Evolutionary conservation across 305 asterid genomes (phyloP).

Genomic region (Stenogyne calaminthoides): DNA sequence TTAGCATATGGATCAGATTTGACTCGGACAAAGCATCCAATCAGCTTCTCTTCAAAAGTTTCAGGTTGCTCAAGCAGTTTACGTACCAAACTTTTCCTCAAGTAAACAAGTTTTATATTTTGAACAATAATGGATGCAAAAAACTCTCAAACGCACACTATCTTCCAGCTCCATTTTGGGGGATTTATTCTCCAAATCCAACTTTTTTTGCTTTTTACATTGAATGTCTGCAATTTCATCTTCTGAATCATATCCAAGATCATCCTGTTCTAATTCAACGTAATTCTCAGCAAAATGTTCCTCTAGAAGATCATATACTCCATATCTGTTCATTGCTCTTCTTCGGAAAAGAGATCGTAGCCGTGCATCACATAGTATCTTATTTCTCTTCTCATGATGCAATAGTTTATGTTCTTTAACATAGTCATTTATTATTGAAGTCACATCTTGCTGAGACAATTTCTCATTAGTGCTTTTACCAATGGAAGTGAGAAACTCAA

Average conservation of each 20-base stretch:
- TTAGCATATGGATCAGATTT: slow-evolving; percentile 55
- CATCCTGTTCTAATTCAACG: slow-evolving; percentile 58
- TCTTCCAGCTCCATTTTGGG: slow-evolving; percentile 29
- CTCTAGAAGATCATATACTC: slow-evolving; percentile 60
- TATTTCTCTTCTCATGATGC: slow-evolving; percentile 54
- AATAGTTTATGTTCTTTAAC: slow-evolving; percentile 54
- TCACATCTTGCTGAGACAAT: slow-evolving; percentile 59
- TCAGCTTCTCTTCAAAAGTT: slow-evolving; percentile 65
- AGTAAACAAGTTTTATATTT: slow-evolving; percentile 76
- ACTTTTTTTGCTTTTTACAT: slow-evolving; percentile 38
- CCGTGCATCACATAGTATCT: slow-evolving; percentile 53
- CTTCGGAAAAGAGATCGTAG: slow-evolving; percentile 55
- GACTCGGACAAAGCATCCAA: slow-evolving; percentile 71
- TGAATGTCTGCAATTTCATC: slow-evolving; percentile 26
- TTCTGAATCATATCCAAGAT: slow-evolving; percentile 38
- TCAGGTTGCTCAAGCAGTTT: slow-evolving; percentile 63
- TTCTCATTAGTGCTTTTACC: slow-evolving; percentile 55
- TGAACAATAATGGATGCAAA: slow-evolving; percentile 66
- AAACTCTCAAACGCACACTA: slow-evolving; percentile 34
- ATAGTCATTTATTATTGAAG: slow-evolving; percentile 52
- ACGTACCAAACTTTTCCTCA: slow-evolving; percentile 65
- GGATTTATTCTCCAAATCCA: slow-evolving; percentile 35
- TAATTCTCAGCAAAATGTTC: slow-evolving; percentile 63
- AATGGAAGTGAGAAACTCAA: slow-evolving; percentile 61
- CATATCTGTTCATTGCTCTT: slow-evolving; percentile 42